Percentiles rank a stretch among this genome's conserved stretches.
These are phyloP conservation scores for Rosa multiflora DNA, from an alignment of 306 rosid species.

Conservation along the genomic window DNA sequence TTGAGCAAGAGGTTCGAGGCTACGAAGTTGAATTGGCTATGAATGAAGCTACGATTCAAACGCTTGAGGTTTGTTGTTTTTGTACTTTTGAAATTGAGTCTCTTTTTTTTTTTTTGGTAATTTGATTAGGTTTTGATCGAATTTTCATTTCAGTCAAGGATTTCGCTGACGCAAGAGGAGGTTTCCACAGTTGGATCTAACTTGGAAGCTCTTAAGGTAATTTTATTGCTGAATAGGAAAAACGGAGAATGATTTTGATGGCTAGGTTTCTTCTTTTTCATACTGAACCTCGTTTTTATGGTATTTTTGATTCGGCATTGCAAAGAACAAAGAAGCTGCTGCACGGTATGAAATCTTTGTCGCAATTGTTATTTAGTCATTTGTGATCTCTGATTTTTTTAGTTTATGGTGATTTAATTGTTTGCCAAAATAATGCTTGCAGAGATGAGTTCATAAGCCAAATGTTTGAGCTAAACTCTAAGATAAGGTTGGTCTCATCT, in stretches of 20 bases:
- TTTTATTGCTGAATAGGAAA: neutral
- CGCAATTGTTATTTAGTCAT: slow-evolving; percentile 7
- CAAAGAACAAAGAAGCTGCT: slow-evolving; percentile 48
- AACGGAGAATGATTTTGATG: neutral
- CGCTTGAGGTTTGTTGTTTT: slow-evolving; percentile 51
- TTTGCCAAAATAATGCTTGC: slow-evolving; percentile 19
- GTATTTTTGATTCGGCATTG: slow-evolving; percentile 27
- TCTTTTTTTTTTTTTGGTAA: neutral
- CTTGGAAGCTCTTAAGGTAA: slow-evolving; percentile 66
- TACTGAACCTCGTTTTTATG: slow-evolving; percentile 18
- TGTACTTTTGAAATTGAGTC: slow-evolving; percentile 7
- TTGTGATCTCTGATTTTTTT: neutral
- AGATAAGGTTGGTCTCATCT: slow-evolving; percentile 55
- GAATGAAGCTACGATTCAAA: slow-evolving; percentile 57
- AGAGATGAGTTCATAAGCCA: slow-evolving; percentile 55
- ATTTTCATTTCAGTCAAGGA: slow-evolving; percentile 52
- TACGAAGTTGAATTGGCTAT: slow-evolving; percentile 67
- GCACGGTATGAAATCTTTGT: slow-evolving; percentile 40
- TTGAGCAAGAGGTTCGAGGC: slow-evolving; percentile 80
- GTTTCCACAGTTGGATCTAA: slow-evolving; percentile 59
- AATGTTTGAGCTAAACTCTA: slow-evolving; percentile 56
- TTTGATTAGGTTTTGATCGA: slow-evolving; percentile 11
- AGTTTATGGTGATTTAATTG: neutral
- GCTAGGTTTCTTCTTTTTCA: slow-evolving; percentile 13
- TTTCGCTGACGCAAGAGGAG: slow-evolving; percentile 50